phyloP scores from a whole-genome alignment of 192 early-diverging fungal species.

The Dispira parvispora region DNA sequence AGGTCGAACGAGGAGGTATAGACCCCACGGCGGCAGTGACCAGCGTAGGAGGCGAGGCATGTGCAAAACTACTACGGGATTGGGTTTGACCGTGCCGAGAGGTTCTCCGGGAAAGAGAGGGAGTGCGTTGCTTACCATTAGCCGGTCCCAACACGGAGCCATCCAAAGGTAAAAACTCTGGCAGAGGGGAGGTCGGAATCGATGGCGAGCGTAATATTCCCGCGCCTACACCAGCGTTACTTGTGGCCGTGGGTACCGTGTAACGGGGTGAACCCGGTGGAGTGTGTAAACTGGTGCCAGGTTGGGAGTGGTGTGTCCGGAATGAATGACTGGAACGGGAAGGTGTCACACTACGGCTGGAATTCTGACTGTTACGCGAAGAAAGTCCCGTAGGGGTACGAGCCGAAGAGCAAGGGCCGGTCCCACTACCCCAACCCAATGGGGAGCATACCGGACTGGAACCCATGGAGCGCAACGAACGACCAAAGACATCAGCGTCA shows the following conservation, averaged over 20 bases:
- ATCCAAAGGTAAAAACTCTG: neutral
- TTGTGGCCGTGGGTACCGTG: neutral
- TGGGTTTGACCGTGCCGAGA: neutral
- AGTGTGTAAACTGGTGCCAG: neutral
- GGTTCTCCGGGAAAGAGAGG: neutral
- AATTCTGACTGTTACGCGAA: neutral
- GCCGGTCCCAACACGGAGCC: neutral
- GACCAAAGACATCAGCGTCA: neutral
- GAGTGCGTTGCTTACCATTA: neutral
- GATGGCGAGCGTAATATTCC: neutral
- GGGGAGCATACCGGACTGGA: conserved; percentile 2
- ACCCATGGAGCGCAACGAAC: neutral
- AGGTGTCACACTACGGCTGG: conserved; percentile 8
- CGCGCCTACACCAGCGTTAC: too few relatives aligned
- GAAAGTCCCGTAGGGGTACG: neutral
- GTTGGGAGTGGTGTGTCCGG: neutral
- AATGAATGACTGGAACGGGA: conserved; percentile 3
- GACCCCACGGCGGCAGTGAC: neutral
- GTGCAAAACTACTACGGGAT: too few relatives aligned
- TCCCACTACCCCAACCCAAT: neutral
- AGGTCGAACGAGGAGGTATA: too few relatives aligned
- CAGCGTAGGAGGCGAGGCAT: neutral
- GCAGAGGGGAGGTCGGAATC: neutral
- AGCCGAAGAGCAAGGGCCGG: neutral
- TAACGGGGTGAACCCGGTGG: conserved; percentile 4